phyloP scores from a whole-genome alignment of 106 monocot genomes.

The Acorus calamus region DNA sequence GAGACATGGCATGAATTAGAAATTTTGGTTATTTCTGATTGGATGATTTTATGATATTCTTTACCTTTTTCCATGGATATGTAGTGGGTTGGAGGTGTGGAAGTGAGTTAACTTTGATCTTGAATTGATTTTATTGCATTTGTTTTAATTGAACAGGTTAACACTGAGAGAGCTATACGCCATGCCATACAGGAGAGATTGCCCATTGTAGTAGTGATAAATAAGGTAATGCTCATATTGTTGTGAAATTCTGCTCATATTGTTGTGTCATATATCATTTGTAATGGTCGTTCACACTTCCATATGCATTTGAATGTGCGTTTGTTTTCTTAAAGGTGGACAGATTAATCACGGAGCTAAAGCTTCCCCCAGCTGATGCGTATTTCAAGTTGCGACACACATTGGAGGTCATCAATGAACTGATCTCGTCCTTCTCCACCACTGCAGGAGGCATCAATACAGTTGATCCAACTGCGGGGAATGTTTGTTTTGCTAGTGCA shows the following conservation, averaged over 20 bases:
- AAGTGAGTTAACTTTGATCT: too few relatives aligned
- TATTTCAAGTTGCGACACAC: conserved; percentile 95
- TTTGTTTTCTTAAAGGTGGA: conserved; percentile 48
- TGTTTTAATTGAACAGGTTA: conserved; percentile 40
- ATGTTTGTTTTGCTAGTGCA: conserved; percentile 95
- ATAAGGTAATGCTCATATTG: conserved; percentile 43
- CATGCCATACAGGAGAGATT: conserved; percentile 93
- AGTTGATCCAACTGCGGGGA: conserved; percentile 74
- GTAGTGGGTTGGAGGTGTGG: too few relatives aligned
- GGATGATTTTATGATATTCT: not conserved
- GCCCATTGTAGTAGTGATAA: conserved; percentile 92
- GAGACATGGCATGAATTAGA: too few relatives aligned
- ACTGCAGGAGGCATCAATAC: conserved; percentile 57
- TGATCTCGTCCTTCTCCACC: conserved; percentile 74
- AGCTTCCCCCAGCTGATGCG: conserved; percentile 87
- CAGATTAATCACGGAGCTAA: conserved; percentile 88
- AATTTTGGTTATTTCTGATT: too few relatives aligned
- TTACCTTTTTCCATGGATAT: not conserved
- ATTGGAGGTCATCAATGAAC: conserved; percentile 75
- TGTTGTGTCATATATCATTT: too few relatives aligned
- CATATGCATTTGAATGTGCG: too few relatives aligned
- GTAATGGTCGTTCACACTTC: too few relatives aligned
- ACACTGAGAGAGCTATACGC: conserved; percentile 97
- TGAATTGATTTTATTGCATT: not conserved
- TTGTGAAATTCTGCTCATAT: too few relatives aligned